These are phyloP conservation scores for Chaetomiaceae sp. DNA, from an alignment of 2,329 filamentous ascomycete genomes.

Conservation along the genomic window DNA sequence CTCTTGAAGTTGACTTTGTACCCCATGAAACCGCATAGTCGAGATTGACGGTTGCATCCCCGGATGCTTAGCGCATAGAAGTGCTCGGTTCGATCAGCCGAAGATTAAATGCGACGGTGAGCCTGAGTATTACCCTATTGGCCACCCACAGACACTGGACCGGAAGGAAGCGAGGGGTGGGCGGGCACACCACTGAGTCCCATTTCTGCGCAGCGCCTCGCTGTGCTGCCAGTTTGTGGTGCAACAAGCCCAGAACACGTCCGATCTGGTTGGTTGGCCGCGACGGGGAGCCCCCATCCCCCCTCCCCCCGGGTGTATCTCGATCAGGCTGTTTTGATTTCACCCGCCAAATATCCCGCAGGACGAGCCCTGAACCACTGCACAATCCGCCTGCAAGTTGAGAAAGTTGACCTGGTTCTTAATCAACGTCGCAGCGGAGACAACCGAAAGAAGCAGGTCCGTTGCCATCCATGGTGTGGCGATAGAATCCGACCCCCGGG, in stretches of 20 bases:
- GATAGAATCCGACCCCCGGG: no score
- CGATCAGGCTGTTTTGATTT: conserved; percentile 21
- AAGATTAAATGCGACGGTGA: conserved; percentile 4
- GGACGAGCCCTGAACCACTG: not conserved
- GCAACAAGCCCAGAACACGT: no score
- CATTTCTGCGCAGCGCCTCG: conserved; percentile 1
- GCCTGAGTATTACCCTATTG: conserved; percentile 24
- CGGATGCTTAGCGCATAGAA: not conserved
- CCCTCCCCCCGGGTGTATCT: conserved; percentile 3
- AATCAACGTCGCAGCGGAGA: conserved; percentile 7
- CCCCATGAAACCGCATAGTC: no score
- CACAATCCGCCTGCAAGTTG: not conserved
- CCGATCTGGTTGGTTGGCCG: conserved; percentile 6
- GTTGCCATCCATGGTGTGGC: not conserved
- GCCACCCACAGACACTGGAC: conserved; percentile 16
- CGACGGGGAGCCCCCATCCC: not conserved
- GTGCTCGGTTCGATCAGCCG: conserved; percentile 20
- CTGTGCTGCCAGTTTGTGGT: not conserved
- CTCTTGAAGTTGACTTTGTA: not conserved
- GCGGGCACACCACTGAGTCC: not conserved
- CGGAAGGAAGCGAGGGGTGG: conserved; percentile 11
- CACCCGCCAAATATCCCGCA: conserved; percentile 17
- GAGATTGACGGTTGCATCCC: conserved; percentile 7
- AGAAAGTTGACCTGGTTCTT: not conserved
- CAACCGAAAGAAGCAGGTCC: conserved; percentile 9